Percentiles rank a stretch among this genome's conserved stretches.
Conservation (phyloP, 2,329 filamentous ascomycete species). For the Diplodia scrobiculata region DNA sequence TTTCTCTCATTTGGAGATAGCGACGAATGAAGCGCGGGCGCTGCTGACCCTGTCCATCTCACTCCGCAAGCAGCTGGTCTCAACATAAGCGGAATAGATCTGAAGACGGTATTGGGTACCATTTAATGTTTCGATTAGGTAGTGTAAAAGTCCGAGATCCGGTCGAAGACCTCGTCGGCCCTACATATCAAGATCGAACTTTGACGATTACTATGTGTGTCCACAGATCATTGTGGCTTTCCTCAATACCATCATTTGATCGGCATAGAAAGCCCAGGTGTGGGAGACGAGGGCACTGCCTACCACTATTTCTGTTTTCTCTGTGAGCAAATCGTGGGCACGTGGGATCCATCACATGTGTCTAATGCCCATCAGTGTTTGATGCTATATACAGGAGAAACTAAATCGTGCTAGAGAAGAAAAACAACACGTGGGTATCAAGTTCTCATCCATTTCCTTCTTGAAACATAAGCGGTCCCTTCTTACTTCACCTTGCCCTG, state of each 20-base stretch:
- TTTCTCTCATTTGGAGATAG: neutral
- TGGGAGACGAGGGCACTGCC: no score
- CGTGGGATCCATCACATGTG: no score
- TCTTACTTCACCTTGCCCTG: neutral
- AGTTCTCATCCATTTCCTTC: neutral
- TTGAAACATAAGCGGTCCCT: no score
- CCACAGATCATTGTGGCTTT: no score
- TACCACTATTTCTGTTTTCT: neutral
- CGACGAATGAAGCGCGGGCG: neutral
- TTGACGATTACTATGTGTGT: no score
- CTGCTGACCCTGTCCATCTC: neutral
- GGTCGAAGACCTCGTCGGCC: neutral
- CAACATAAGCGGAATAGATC: neutral
- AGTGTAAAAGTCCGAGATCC: neutral
- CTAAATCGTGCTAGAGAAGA: neutral
- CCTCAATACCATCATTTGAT: no score
- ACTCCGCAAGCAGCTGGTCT: neutral
- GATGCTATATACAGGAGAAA: neutral
- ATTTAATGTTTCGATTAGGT: neutral
- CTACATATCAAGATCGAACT: neutral
- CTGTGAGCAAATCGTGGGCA: neutral
- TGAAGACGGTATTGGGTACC: neutral
- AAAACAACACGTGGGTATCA: constrained; percentile 5
- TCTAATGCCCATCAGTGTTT: no score
- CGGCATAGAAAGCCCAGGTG: no score